phyloP scores from a whole-genome alignment of 441 rosid genomes.

The Gossypium laxum region DNA sequence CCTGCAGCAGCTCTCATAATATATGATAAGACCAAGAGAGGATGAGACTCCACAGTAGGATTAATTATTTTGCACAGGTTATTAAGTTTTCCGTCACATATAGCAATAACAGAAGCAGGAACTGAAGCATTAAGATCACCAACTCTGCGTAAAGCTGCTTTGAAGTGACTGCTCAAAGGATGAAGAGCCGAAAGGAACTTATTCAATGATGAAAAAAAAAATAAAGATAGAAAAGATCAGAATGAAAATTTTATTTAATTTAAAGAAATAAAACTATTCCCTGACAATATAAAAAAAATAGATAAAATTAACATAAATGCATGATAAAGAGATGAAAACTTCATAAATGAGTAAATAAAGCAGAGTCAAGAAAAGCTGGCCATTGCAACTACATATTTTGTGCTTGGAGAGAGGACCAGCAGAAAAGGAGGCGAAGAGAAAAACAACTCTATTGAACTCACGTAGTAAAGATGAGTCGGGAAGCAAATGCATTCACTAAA shows the following conservation, averaged over 20 bases:
- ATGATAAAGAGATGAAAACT: constrained; percentile 2
- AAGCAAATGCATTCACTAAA: not conserved
- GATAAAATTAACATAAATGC: not conserved
- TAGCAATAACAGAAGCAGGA: constrained; percentile 68
- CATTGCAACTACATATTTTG: not conserved
- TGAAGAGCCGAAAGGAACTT: constrained; percentile 62
- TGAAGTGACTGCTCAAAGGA: constrained; percentile 76
- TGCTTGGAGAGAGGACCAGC: not conserved
- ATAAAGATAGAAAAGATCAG: constrained; percentile 1
- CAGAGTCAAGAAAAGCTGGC: not conserved
- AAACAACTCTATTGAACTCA: not conserved
- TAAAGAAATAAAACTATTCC: not conserved
- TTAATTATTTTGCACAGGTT: constrained; percentile 58
- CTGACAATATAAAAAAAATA: not conserved
- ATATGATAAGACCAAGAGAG: constrained; percentile 43
- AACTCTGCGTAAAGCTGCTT: constrained; percentile 56
- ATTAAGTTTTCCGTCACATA: constrained; percentile 53
- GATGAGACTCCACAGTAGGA: constrained; percentile 55
- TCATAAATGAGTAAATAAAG: not conserved
- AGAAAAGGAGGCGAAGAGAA: not conserved
- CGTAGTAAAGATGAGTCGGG: not conserved
- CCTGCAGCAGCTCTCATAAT: constrained; percentile 60
- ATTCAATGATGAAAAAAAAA: constrained; percentile 16
- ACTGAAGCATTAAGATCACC: constrained; percentile 54
- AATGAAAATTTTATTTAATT: not conserved